Evolutionary conservation across 768 basidiomycete species (phyloP).

Genomic region (Pholiota microspora): DNA sequence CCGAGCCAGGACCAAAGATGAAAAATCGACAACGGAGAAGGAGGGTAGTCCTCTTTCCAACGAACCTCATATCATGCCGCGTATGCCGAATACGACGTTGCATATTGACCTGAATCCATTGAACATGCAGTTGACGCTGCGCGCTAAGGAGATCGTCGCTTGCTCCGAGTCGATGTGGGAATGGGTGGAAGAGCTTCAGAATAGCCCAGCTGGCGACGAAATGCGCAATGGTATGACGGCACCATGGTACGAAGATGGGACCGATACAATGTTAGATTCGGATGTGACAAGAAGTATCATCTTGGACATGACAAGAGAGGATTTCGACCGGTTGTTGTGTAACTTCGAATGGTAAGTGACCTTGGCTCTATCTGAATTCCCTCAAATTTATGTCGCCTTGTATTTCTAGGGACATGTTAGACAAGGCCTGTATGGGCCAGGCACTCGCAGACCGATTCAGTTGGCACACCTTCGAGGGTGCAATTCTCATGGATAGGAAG

Average conservation of each 20-base stretch:
- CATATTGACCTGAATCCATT: conserved; percentile 56
- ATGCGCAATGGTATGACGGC: conserved; percentile 4
- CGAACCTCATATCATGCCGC: conserved; percentile 22
- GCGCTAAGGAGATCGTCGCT: conserved; percentile 63
- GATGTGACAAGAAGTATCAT: conserved; percentile 36
- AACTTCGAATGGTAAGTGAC: conserved; percentile 60
- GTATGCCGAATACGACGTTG: conserved; percentile 53
- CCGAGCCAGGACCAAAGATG: not conserved
- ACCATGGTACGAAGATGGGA: conserved; percentile 10
- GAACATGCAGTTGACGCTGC: conserved; percentile 61
- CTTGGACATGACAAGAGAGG: conserved; percentile 50
- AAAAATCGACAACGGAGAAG: conserved; percentile 1
- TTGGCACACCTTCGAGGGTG: conserved; percentile 41
- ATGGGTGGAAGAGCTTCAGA: conserved; percentile 57
- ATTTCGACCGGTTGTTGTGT: conserved; percentile 57
- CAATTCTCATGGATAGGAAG: conserved; percentile 49
- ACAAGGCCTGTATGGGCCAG: conserved; percentile 46
- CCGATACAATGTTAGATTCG: conserved; percentile 13
- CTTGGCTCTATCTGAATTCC: conserved; percentile 3
- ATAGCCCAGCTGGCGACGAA: conserved; percentile 11
- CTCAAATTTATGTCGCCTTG: not conserved
- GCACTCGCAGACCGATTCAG: conserved; percentile 47
- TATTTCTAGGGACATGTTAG: conserved; percentile 59
- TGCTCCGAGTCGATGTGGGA: conserved; percentile 83
- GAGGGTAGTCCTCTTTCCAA: conserved; percentile 12